Conservation (phyloP, 306 rosid genomes). For the Mucuna pruriens region DNA sequence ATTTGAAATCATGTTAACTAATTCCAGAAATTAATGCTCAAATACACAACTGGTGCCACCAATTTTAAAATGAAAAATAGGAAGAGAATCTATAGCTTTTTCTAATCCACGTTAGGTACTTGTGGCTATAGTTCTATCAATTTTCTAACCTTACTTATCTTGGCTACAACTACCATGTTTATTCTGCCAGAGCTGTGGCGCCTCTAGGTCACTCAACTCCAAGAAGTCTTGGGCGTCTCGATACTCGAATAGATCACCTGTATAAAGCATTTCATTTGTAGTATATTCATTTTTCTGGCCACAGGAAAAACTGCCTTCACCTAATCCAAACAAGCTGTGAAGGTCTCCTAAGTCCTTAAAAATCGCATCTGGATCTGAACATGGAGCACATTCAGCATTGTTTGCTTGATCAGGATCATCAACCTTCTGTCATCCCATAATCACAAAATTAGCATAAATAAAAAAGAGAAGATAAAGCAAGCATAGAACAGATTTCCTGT, state of each 20-base stretch:
- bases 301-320: slow-evolving; percentile 21
- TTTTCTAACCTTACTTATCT: background rate
- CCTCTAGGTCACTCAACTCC: slow-evolving; percentile 67
- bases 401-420: slow-evolving; percentile 11
- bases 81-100: background rate
- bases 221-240: slow-evolving; percentile 34
- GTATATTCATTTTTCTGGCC: slow-evolving; percentile 18
- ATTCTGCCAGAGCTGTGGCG: slow-evolving; percentile 34
- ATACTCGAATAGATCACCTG: background rate
- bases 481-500: background rate
- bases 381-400: slow-evolving; percentile 17
- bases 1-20: slow-evolving; percentile 18
- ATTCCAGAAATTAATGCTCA: slow-evolving; percentile 36
- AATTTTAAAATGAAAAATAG: slow-evolving; percentile 7
- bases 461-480: slow-evolving; percentile 11
- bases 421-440: slow-evolving; percentile 35
- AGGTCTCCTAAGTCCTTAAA: slow-evolving; percentile 49
- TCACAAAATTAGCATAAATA: slow-evolving; percentile 7
- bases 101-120: slow-evolving; percentile 5
- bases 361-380: slow-evolving; percentile 29
- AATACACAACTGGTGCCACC: slow-evolving; percentile 5
- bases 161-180: slow-evolving; percentile 21
- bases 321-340: slow-evolving; percentile 26
- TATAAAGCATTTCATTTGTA: slow-evolving; percentile 32
- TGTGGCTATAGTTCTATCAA: background rate